Conservation (phyloP, 2,329 filamentous ascomycete species). For the Podosphaera leucotricha region DNA sequence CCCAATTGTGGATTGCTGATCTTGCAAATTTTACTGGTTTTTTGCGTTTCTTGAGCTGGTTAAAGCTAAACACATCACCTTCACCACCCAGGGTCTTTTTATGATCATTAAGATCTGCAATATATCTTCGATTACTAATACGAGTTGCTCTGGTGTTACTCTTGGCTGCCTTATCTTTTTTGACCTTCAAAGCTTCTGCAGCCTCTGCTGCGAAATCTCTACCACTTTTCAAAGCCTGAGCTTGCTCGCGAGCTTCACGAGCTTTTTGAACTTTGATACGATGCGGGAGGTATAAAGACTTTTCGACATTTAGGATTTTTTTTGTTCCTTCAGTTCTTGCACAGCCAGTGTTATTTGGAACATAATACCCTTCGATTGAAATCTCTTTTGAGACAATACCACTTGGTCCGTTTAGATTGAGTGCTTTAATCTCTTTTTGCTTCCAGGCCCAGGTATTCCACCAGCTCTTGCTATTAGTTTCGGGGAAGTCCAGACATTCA, state of each 20-base stretch:
- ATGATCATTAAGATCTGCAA: constrained; percentile 86
- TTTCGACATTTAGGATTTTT: constrained; percentile 90
- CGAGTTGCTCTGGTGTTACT: constrained; percentile 83
- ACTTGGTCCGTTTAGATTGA: constrained; percentile 32
- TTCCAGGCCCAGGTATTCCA: constrained; percentile 43
- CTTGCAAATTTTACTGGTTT: constrained; percentile 96
- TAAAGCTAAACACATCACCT: constrained; percentile 85
- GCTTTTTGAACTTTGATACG: constrained; percentile 89
- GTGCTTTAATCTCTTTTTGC: constrained; percentile 46
- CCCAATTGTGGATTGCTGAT: constrained; percentile 98
- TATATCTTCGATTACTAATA: constrained; percentile 81
- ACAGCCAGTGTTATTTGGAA: constrained; percentile 62
- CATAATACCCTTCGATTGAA: constrained; percentile 45
- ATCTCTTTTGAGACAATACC: constrained; percentile 20
- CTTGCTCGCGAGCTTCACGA: constrained; percentile 62
- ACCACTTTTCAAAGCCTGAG: constrained; percentile 40
- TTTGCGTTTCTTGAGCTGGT: constrained; percentile 97
- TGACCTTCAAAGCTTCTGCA: constrained; percentile 46
- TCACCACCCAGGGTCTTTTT: constrained; percentile 68
- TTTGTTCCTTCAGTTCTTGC: constrained; percentile 84
- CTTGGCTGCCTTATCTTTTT: constrained; percentile 62
- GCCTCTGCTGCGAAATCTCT: constrained; percentile 43
- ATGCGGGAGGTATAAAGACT: constrained; percentile 93
- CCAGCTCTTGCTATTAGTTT: constrained; percentile 26
- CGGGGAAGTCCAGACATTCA: constrained; percentile 23